Evolutionary conservation across 495 filamentous ascomycete genomes (phyloP), one percentile per base, ranked within the genome.

Genomic region (Aspergillus sclerotiicarbonarius): DNA sequence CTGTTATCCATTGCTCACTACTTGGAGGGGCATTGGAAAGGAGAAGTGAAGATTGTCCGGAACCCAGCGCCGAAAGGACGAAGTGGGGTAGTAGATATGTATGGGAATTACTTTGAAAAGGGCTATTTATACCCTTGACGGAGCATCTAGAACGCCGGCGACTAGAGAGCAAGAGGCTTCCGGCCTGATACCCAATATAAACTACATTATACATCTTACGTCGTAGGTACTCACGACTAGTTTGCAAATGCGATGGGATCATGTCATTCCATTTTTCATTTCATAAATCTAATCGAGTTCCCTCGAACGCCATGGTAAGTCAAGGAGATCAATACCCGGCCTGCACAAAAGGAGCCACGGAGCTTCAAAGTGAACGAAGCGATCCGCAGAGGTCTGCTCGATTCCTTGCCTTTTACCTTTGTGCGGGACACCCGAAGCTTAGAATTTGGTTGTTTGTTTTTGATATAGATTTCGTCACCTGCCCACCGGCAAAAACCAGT

Each of bases 81-180:
- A 19, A 78, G 65, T 51, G 78, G 76, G 16, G 66, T 70, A 56
- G 73, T 80, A 25, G 79, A 82, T 65, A 77, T 78, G 66, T 82
- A 80, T 67, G 80, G 80, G 6, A 82, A 82, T 66, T 75, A 76
- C 59, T 82, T 80, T 54, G 79, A 80, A 65, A 80, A 79, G 63
- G 78, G 77, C 3, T 79, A 80, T 56, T 57, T 82, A 10, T 82
- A 81, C 63, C 79, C 77, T 51, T 81, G 59, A 77, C 39, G 45
- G 18, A 19, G 21, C 21, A 53, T 29, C 18, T 37, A 35, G 6
- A 30, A 32, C 45, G 25, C 25, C 25, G 25, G 5, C 25, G n/a
- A n/a, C n/a, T n/a, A n/a, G n/a, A n/a, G n/a, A n/a, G n/a, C n/a
- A n/a, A n/a, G n/a, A n/a, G n/a, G n/a, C n/a, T n/a, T n/a, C n/a